phyloP scores from a whole-genome alignment of 768 basidiomycete genomes.

The Lepiota brunneoincarnata region DNA sequence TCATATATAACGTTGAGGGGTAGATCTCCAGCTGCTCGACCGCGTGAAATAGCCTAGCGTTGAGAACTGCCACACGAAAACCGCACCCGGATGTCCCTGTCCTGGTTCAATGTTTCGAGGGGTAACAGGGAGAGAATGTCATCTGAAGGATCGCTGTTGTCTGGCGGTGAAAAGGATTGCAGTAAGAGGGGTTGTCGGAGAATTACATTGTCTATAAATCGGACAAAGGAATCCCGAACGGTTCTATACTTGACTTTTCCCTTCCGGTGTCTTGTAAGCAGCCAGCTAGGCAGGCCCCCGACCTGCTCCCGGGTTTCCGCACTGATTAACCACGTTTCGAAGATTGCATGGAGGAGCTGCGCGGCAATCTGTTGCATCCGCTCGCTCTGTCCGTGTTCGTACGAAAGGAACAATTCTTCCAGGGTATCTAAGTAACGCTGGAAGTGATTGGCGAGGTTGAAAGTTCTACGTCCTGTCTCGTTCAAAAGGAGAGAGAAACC shows the following conservation, averaged over 20 bases:
- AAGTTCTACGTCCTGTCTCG: constrained; percentile 50
- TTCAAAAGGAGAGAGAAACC: constrained; percentile 55
- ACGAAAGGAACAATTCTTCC: constrained; percentile 46
- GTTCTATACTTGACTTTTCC: constrained; percentile 58
- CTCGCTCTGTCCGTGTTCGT: constrained; percentile 55
- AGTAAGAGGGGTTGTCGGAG: constrained; percentile 42
- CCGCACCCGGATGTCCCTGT: constrained; percentile 82
- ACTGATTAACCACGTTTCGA: constrained; percentile 50
- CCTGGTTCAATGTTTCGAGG: constrained; percentile 39
- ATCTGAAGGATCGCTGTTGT: constrained; percentile 27
- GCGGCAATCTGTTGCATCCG: constrained; percentile 51
- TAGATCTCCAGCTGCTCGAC: constrained; percentile 33
- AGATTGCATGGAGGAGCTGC: constrained; percentile 63
- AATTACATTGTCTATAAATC: constrained; percentile 69
- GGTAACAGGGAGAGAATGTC: constrained; percentile 50
- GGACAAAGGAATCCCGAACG: constrained; percentile 59
- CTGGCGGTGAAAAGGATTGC: constrained; percentile 44
- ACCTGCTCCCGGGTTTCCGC: constrained; percentile 1
- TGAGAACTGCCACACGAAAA: constrained; percentile 69
- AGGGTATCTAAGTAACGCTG: constrained; percentile 54
- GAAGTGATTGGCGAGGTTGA: constrained; percentile 52
- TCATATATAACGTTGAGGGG: constrained; percentile 37
- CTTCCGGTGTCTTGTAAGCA: constrained; percentile 41
- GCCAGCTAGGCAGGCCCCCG: constrained; percentile 50
- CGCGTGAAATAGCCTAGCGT: constrained; percentile 51